Evolutionary conservation across 192 early-diverging fungal species (phyloP).

Genomic region (Backusella macrospora): DNA sequence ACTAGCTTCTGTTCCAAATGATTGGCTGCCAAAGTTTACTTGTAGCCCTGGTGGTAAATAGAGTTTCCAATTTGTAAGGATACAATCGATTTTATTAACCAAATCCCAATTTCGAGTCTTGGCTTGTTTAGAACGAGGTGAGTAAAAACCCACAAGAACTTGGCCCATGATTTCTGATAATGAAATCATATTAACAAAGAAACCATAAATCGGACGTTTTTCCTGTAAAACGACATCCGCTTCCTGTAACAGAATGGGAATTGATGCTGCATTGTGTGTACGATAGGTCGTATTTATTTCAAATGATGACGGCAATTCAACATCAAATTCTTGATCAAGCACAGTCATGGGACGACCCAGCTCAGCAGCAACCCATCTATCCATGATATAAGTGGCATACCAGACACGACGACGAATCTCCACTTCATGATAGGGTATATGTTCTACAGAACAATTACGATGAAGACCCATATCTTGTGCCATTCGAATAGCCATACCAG

Average conservation of each 20-base stretch:
- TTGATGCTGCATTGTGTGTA: neutral
- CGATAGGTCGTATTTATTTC: slow-evolving; percentile 21
- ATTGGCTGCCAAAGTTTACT: neutral
- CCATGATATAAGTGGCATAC: slow-evolving; percentile 72
- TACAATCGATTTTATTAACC: slow-evolving; percentile 28
- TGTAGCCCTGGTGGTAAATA: slow-evolving; percentile 13
- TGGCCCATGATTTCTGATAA: slow-evolving; percentile 39
- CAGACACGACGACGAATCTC: slow-evolving; percentile 75
- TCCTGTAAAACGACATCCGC: neutral
- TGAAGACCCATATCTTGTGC: slow-evolving; percentile 83
- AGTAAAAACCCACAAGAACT: slow-evolving; percentile 34
- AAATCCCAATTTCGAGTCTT: slow-evolving; percentile 16
- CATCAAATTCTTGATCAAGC: slow-evolving; percentile 45
- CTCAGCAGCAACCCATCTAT: slow-evolving; percentile 56
- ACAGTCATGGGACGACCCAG: slow-evolving; percentile 46
- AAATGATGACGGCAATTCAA: slow-evolving; percentile 32
- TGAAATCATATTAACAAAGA: slow-evolving; percentile 27
- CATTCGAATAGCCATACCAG: slow-evolving; percentile 61
- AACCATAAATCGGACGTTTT: slow-evolving; percentile 9
- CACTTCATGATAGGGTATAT: slow-evolving; percentile 52
- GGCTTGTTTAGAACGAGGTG: slow-evolving; percentile 20
- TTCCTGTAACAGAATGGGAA: slow-evolving; percentile 5
- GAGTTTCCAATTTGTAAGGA: slow-evolving; percentile 33
- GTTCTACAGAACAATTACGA: slow-evolving; percentile 57
- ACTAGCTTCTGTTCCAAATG: neutral